Evolutionary conservation across 1,284 basidiomycete genomes (phyloP).

Genomic region (Puccinia coronata): DNA sequence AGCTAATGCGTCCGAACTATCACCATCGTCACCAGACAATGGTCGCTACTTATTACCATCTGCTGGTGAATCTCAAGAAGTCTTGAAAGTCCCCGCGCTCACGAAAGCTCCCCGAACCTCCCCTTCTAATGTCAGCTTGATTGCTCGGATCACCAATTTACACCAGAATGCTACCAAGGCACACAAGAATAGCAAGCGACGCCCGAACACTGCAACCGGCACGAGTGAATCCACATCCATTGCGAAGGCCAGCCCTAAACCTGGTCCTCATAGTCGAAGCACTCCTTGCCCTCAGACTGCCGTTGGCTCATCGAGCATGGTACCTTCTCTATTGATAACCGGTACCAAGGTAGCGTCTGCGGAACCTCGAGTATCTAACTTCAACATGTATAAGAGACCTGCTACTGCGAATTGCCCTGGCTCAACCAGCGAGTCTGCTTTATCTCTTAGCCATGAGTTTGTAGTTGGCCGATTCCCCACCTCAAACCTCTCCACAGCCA

Average conservation of each 20-base stretch:
- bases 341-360: background rate
- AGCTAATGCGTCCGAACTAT: background rate
- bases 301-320: background rate
- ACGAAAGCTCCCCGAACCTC: background rate
- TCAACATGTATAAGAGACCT: slow-evolving; percentile 7
- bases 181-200: slow-evolving; percentile 11
- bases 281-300: slow-evolving; percentile 17
- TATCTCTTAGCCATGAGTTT: background rate
- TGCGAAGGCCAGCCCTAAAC: slow-evolving; percentile 11
- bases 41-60: background rate
- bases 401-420: slow-evolving; percentile 33
- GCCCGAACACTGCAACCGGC: slow-evolving; percentile 41
- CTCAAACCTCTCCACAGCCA: background rate
- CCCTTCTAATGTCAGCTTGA: slow-evolving; percentile 4
- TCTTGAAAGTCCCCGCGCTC: background rate
- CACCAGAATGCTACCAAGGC: slow-evolving; percentile 21
- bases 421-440: background rate
- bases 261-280: background rate
- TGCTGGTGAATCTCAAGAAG: slow-evolving; percentile 21
- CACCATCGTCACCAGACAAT: background rate
- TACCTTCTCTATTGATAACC: background rate
- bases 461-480: background rate
- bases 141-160: slow-evolving; percentile 24
- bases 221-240: background rate
- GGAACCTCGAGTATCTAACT: slow-evolving; percentile 7